Conservation (phyloP, 116 monocot genomes). For the Cymodocea nodosa region DNA sequence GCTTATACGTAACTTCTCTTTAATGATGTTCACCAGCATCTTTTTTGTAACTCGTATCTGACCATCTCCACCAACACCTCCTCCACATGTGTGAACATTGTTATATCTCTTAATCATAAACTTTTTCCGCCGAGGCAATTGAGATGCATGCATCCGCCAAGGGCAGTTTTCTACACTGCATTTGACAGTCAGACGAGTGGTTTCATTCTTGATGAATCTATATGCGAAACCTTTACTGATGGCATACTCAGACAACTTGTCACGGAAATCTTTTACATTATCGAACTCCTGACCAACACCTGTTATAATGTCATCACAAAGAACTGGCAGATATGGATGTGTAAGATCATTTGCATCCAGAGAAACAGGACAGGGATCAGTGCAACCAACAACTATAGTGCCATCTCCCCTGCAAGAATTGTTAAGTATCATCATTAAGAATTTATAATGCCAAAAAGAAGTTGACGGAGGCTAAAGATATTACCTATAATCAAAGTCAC, state of each 20-base stretch:
- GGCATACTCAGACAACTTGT: constrained; percentile 22
- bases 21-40: constrained; percentile 33
- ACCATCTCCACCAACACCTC: constrained; percentile 11
- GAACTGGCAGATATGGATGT: neutral
- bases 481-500: constrained; percentile 8
- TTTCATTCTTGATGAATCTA: constrained; percentile 33
- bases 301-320: constrained; percentile 15
- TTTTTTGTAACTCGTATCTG: constrained; percentile 18
- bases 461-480: neutral
- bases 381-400: neutral
- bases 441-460: neutral
- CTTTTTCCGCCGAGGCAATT: constrained; percentile 17
- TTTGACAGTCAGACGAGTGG: constrained; percentile 21
- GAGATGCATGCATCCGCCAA: constrained; percentile 32
- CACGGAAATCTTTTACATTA: constrained; percentile 33
- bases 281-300: constrained; percentile 43
- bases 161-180: constrained; percentile 29
- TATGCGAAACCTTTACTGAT: constrained; percentile 22
- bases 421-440: neutral
- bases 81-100: constrained; percentile 22
- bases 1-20: constrained; percentile 28
- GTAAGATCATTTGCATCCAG: neutral
- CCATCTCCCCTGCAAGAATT: constrained; percentile 7
- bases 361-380: neutral
- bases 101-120: constrained; percentile 30